These are phyloP conservation scores for Claviceps sp. DNA, from an alignment of 2,329 filamentous ascomycete genomes.

Conservation along the genomic window DNA sequence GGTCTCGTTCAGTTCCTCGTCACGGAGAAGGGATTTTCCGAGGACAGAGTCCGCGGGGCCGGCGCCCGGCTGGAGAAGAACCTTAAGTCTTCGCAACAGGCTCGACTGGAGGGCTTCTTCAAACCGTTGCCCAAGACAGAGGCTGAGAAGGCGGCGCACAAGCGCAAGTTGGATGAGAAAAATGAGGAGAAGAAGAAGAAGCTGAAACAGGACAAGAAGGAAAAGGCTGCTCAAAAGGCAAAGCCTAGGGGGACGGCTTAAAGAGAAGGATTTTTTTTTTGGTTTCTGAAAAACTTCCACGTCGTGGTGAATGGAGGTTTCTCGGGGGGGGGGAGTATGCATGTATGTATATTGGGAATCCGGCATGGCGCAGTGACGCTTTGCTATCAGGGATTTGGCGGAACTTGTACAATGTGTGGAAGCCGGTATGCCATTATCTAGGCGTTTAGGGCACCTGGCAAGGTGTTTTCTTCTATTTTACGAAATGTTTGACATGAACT, in stretches of 20 bases:
- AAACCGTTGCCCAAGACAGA: conserved; percentile 83
- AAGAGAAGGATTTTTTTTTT: neutral
- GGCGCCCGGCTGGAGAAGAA: conserved; percentile 77
- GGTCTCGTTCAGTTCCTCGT: conserved; percentile 84
- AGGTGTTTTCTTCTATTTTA: too few species aligned
- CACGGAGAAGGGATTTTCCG: conserved; percentile 89
- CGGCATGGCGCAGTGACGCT: neutral
- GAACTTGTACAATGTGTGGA: neutral
- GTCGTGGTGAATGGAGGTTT: neutral
- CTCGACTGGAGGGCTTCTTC: conserved; percentile 90
- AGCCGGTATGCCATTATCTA: neutral
- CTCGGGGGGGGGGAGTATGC: neutral
- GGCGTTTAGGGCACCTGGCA: neutral
- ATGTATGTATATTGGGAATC: neutral
- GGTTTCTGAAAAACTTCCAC: too few species aligned
- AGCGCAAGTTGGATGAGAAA: conserved; percentile 90
- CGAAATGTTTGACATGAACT: too few species aligned
- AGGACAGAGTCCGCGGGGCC: conserved; percentile 75
- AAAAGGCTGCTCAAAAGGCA: conserved; percentile 80
- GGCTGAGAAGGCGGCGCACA: conserved; percentile 68
- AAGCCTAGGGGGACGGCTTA: conserved; percentile 59
- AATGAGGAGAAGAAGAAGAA: conserved; percentile 90
- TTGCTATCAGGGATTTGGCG: neutral
- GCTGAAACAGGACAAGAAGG: conserved; percentile 85
- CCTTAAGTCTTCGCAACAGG: conserved; percentile 80